These are phyloP conservation scores for Dendrobium catenatum DNA, from an alignment of 106 monocot species.

Conservation along the genomic window DNA sequence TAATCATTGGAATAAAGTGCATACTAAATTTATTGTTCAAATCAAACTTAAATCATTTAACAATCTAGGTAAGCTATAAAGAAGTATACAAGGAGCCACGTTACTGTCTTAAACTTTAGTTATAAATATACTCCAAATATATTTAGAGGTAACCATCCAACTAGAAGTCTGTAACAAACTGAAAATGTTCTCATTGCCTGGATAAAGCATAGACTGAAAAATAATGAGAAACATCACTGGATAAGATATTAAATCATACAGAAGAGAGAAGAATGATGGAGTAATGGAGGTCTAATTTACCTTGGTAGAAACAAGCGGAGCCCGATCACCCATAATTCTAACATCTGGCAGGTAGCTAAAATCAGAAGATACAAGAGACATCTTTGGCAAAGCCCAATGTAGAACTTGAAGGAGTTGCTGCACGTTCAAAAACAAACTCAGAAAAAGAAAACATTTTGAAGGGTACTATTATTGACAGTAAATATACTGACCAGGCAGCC, in stretches of 20 bases:
- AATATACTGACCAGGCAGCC: conserved; percentile 73
- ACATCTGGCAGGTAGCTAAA: conserved; percentile 96
- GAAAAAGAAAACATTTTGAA: not conserved
- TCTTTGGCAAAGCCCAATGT: conserved; percentile 85
- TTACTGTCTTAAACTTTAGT: not conserved
- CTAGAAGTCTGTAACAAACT: not conserved
- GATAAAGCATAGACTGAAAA: not conserved
- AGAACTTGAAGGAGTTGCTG: conserved; percentile 90
- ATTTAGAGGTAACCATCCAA: not conserved
- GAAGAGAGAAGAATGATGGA: not conserved
- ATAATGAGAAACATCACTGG: not conserved
- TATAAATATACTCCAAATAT: not conserved
- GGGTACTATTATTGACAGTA: not conserved
- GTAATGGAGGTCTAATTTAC: conserved; percentile 23
- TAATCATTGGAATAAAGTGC: not conserved
- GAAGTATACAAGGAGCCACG: not conserved
- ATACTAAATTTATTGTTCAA: not conserved
- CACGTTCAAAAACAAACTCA: conserved; percentile 14
- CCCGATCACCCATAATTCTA: conserved; percentile 76
- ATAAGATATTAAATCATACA: not conserved
- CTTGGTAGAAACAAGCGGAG: conserved; percentile 92
- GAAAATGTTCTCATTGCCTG: not conserved
- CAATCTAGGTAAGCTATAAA: not conserved
- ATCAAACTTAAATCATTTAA: not conserved
- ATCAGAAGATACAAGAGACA: conserved; percentile 93